Conservation (phyloP, 768 basidiomycete species). For the Xanthoconium purpureum region DNA sequence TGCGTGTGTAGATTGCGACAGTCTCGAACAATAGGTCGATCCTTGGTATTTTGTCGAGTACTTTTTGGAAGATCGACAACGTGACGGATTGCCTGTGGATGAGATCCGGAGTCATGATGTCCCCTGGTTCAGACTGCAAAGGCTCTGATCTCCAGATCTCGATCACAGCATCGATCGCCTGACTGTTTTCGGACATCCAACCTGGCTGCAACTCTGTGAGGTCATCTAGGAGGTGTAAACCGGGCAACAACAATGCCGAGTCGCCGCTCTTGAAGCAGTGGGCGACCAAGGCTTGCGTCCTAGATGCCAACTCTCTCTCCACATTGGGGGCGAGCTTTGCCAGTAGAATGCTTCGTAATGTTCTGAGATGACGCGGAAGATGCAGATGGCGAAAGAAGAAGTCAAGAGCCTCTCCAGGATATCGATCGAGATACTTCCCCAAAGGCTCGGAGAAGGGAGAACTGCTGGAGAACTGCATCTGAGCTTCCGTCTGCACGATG, state of each 20-base stretch:
- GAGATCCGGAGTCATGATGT: constrained; percentile 45
- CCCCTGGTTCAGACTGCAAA: constrained; percentile 42
- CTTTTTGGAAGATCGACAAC: constrained; percentile 73
- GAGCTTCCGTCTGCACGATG: constrained; percentile 88
- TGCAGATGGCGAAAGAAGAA: constrained; percentile 81
- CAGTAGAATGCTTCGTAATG: constrained; percentile 78
- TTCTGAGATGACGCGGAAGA: constrained; percentile 76
- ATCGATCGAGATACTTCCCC: constrained; percentile 87
- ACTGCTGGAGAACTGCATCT: constrained; percentile 83
- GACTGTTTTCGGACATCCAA: constrained; percentile 70
- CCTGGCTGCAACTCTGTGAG: constrained; percentile 59
- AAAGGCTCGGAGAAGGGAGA: constrained; percentile 94
- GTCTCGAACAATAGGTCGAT: constrained; percentile 89
- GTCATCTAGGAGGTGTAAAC: constrained; percentile 75
- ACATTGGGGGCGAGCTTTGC: constrained; percentile 76
- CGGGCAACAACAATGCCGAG: constrained; percentile 54
- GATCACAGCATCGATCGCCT: constrained; percentile 69
- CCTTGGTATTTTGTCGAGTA: constrained; percentile 66
- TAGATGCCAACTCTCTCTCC: constrained; percentile 61
- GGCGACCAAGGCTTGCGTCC: constrained; percentile 51
- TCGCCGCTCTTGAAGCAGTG: constrained; percentile 52
- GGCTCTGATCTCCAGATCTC: constrained; percentile 64
- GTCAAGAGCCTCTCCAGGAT: constrained; percentile 79
- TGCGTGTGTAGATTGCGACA: constrained; percentile 74
- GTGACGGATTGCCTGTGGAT: constrained; percentile 63